Conservation (phyloP, 441 rosid genomes). For the Isatis lusitanica region DNA sequence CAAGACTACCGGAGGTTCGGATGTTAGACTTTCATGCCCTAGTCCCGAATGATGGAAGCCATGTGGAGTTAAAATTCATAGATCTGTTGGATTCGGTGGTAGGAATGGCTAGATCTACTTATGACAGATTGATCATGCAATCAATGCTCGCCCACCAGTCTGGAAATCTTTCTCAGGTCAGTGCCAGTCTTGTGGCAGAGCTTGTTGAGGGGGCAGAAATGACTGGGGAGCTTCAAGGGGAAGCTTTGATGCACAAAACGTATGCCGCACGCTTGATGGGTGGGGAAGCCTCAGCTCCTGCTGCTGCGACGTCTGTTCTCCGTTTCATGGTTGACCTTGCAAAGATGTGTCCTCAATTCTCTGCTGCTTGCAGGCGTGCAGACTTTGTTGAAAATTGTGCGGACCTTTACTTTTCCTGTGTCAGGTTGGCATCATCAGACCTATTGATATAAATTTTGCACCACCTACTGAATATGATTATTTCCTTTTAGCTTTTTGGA, state of each 20-base stretch:
- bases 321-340: constrained; percentile 99
- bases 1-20: constrained; percentile 98
- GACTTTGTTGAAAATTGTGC: constrained; percentile 95
- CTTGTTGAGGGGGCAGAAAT: constrained; percentile 93
- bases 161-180: constrained; percentile 89
- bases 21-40: constrained; percentile 99
- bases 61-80: constrained; percentile 83
- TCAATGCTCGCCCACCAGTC: constrained; percentile 90
- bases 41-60: constrained; percentile 87
- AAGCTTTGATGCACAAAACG: constrained; percentile 99
- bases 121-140: constrained; percentile 89
- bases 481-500: constrained; percentile 3
- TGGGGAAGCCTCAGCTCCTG: constrained; percentile 99
- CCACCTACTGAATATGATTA: constrained; percentile 19
- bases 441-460: constrained; percentile 23
- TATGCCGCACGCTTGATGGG: constrained; percentile 99
- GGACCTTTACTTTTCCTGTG: constrained; percentile 96
- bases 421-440: constrained; percentile 65
- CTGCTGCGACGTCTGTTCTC: constrained; percentile 97
- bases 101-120: constrained; percentile 95
- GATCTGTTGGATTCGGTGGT: constrained; percentile 93
- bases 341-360: constrained; percentile 96
- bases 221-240: constrained; percentile 99
- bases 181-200: constrained; percentile 91
- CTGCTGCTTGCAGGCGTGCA: constrained; percentile 89